Percentiles rank a stretch among this genome's conserved stretches.
phyloP scores from a whole-genome alignment of 371 early-diverging fungal species.

The Catenaria anguillulae region DNA sequence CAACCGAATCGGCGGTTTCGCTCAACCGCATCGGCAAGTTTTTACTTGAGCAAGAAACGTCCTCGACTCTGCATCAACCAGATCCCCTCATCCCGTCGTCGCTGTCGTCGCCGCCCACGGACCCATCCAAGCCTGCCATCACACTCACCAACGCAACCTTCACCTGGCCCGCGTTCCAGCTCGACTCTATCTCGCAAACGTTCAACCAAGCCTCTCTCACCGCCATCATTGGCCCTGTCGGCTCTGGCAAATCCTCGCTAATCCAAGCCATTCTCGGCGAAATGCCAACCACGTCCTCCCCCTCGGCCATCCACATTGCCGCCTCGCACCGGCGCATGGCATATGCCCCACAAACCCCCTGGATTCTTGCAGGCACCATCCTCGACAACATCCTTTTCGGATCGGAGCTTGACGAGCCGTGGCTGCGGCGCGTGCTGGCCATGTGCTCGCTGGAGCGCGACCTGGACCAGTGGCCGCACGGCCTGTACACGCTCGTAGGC shows the following conservation, averaged over 20 bases:
- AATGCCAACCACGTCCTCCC: conserved; percentile 12
- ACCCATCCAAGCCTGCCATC: background rate
- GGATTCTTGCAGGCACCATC: conserved; percentile 27
- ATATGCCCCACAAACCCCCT: conserved; percentile 25
- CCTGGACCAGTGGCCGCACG: conserved; percentile 19
- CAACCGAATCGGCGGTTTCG: conserved; percentile 1
- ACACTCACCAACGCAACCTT: background rate
- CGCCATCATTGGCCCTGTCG: conserved; percentile 30
- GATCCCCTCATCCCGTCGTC: too few relatives aligned
- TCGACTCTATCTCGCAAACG: background rate
- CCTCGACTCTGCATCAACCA: too few relatives aligned
- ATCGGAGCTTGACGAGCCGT: conserved; percentile 12
- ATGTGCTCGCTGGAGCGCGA: conserved; percentile 25
- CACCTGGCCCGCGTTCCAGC: background rate
- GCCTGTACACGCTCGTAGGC: conserved; percentile 26
- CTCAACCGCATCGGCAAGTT: background rate
- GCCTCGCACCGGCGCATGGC: conserved; percentile 12
- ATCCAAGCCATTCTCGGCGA: conserved; percentile 20
- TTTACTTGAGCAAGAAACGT: background rate
- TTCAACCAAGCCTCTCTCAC: conserved; percentile 11
- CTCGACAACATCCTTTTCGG: conserved; percentile 22
- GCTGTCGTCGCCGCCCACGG: background rate
- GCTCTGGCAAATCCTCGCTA: conserved; percentile 30
- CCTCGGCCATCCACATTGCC: background rate
- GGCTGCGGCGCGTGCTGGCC: conserved; percentile 19